These are phyloP conservation scores for Diaporthe citriasiana DNA, from an alignment of 2,329 filamentous ascomycete species.

Conservation along the genomic window DNA sequence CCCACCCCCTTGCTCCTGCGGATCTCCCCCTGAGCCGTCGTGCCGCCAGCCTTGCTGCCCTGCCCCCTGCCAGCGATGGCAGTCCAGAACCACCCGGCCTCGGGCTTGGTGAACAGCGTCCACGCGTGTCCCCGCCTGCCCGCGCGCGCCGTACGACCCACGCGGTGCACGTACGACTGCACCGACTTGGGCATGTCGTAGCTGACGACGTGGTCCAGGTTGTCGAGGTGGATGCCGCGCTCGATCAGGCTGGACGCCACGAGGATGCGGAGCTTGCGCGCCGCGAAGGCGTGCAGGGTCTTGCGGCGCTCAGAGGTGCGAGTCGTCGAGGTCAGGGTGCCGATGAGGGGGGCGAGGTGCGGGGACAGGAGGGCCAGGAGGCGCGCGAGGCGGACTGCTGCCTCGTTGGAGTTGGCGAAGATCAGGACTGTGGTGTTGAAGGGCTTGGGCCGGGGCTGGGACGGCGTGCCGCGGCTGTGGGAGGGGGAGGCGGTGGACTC, in stretches of 20 bases:
- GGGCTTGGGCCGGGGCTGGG: slow-evolving; percentile 27
- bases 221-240: slow-evolving; percentile 86
- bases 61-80: slow-evolving; percentile 74
- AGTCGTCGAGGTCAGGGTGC: slow-evolving; percentile 83
- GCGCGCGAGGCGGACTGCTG: slow-evolving; percentile 86
- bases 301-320: slow-evolving; percentile 79
- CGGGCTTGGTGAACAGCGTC: slow-evolving; percentile 85
- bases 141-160: slow-evolving; percentile 90
- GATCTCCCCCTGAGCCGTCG: slow-evolving; percentile 52
- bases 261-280: slow-evolving; percentile 77
- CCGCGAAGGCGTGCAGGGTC: slow-evolving; percentile 75
- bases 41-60: slow-evolving; percentile 52
- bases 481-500: slow-evolving; percentile 36
- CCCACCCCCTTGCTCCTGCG: slow-evolving; percentile 61
- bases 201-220: slow-evolving; percentile 88
- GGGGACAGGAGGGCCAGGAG: slow-evolving; percentile 79
- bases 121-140: slow-evolving; percentile 83
- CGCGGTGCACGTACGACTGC: slow-evolving; percentile 89
- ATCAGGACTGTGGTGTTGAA: slow-evolving; percentile 73
- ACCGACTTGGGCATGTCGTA: slow-evolving; percentile 90
- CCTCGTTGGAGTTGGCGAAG: slow-evolving; percentile 92
- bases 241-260: slow-evolving; percentile 95
- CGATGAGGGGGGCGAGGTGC: slow-evolving; percentile 68
- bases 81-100: slow-evolving; percentile 93
- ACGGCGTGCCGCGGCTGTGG: not conserved